Percentiles rank a stretch among this genome's conserved stretches.
Conservation (phyloP, 495 filamentous ascomycete genomes). For the Penicillium desertorum region DNA sequence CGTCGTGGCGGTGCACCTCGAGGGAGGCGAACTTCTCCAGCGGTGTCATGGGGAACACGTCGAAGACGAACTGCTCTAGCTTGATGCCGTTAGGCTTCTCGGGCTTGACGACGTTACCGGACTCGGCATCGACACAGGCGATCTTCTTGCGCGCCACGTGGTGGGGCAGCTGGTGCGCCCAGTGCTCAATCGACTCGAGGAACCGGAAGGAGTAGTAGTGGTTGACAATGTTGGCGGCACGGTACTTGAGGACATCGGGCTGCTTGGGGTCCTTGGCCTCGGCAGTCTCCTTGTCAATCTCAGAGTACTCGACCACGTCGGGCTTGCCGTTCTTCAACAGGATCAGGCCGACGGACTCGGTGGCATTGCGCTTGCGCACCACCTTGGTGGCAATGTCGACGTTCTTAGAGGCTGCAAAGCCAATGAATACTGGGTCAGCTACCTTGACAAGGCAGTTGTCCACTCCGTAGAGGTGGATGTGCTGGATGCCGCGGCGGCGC, state of each 20-base stretch:
- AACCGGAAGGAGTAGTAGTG: conserved; percentile 98
- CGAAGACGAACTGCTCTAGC: conserved; percentile 98
- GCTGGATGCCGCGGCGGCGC: conserved; percentile 82
- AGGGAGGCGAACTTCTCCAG: conserved; percentile 89
- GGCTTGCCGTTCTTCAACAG: conserved; percentile 92
- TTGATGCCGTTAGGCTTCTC: conserved; percentile 97
- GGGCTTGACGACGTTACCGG: conserved; percentile 79
- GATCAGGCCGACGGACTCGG: conserved; percentile 94
- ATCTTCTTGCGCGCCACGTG: conserved; percentile 99
- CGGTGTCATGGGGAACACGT: conserved; percentile 89
- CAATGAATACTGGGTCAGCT: conserved; percentile 92
- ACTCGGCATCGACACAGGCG: conserved; percentile 72
- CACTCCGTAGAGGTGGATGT: conserved; percentile 97
- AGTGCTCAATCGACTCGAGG: conserved; percentile 84
- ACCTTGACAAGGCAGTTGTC: conserved; percentile 99
- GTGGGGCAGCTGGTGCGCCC: conserved; percentile 82
- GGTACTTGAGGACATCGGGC: conserved; percentile 82
- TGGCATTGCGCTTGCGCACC: conserved; percentile 95
- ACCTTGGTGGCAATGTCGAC: conserved; percentile 99
- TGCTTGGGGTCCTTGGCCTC: conserved; percentile 88
- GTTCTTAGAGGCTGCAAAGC: conserved; percentile 82
- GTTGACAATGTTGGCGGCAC: conserved; percentile 99
- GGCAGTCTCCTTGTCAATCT: conserved; percentile 84
- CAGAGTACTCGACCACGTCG: conserved; percentile 98
- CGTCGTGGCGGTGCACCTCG: conserved; percentile 94